Percentiles rank a stretch among this genome's conserved stretches.
Evolutionary conservation across 257 asterid species (phyloP).

Genomic region (Lavandula angustifolia): DNA sequence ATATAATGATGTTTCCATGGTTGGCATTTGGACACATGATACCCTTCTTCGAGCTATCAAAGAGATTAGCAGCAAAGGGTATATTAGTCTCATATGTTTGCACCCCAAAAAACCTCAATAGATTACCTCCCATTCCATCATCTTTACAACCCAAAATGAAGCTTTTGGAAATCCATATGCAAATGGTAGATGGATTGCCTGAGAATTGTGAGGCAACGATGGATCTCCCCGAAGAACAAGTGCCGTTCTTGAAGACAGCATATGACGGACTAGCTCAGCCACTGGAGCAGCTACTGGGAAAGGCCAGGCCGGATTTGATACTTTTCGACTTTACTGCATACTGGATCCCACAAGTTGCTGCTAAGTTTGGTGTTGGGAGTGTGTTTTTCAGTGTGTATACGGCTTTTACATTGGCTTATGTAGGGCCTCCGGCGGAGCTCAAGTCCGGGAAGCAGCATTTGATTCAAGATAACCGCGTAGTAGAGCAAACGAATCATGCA

Average conservation of each 20-base stretch:
- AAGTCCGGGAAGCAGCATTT: not conserved
- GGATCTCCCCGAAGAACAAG: constrained; percentile 36
- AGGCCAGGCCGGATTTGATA: constrained; percentile 36
- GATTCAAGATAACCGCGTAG: constrained; percentile 3
- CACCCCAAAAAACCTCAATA: constrained; percentile 47
- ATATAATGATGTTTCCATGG: constrained; percentile 51
- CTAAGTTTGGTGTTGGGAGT: constrained; percentile 29
- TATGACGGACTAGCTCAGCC: constrained; percentile 40
- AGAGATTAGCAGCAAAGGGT: constrained; percentile 39
- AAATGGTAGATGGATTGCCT: constrained; percentile 36
- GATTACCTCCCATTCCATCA: constrained; percentile 42
- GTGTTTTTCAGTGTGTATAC: constrained; percentile 41
- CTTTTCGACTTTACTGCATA: constrained; percentile 43
- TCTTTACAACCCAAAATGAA: constrained; percentile 22
- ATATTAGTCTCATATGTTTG: constrained; percentile 39
- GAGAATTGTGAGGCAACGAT: constrained; percentile 47
- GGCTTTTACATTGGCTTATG: constrained; percentile 43
- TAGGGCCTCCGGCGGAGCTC: constrained; percentile 40
- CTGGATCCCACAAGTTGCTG: constrained; percentile 37
- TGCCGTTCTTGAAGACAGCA: constrained; percentile 38
- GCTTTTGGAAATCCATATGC: constrained; percentile 37
- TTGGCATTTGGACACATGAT: constrained; percentile 55
- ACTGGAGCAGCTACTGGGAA: constrained; percentile 29
- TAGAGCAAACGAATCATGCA: constrained; percentile 30
- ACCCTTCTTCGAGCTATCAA: constrained; percentile 42